These are phyloP conservation scores for Allium cepa DNA, from an alignment of 106 monocot species.

Conservation along the genomic window DNA sequence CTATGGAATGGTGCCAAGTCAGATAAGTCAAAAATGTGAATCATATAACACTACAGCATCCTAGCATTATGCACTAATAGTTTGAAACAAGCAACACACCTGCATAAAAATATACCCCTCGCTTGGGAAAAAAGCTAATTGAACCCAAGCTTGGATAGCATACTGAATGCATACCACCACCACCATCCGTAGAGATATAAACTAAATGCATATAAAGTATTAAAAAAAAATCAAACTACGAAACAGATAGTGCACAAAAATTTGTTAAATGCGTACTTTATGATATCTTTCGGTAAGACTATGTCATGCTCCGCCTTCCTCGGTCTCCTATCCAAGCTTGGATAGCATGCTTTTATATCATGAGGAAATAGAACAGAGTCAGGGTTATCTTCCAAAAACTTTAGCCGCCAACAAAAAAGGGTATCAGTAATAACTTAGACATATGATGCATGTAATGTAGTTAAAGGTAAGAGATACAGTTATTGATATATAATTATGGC, in stretches of 20 bases:
- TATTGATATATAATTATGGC: neutral
- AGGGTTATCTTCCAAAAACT: conserved; percentile 23
- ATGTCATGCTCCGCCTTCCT: conserved; percentile 86
- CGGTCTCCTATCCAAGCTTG: conserved; percentile 46
- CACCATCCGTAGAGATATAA: neutral
- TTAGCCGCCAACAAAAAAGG: conserved; percentile 8
- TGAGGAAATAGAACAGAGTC: conserved; percentile 45
- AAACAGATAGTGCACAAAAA: neutral
- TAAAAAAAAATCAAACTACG: neutral
- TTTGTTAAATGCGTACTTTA: conserved; percentile 43
- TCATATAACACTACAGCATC: no score
- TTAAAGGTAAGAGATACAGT: neutral
- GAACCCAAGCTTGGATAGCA: no score
- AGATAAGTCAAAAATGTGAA: no score
- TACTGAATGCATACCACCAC: no score
- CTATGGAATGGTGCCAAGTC: no score
- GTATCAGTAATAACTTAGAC: neutral
- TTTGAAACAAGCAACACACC: no score
- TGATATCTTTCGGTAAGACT: conserved; percentile 51
- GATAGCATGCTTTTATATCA: conserved; percentile 55
- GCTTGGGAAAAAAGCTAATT: no score
- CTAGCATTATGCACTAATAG: no score
- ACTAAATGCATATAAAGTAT: neutral
- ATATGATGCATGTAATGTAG: neutral
- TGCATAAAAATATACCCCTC: no score